Evolutionary conservation across 163 green algal genomes (phyloP), one percentile per base, ranked within the genome.

Genomic region (Scenedesmus sp.): DNA sequence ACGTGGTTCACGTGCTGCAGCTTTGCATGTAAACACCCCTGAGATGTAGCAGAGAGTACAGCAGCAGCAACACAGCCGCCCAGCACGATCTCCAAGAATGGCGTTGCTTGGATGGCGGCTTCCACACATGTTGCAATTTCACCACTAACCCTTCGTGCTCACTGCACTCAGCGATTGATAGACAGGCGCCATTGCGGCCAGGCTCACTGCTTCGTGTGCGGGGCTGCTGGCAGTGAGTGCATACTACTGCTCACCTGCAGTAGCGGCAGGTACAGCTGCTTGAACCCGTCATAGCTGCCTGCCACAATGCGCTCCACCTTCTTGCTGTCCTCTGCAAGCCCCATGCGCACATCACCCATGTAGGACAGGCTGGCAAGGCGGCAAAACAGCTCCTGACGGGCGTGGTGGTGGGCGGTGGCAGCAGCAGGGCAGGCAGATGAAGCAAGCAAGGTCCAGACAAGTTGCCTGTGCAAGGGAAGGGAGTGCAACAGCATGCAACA

Each of bases 271-370:
- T 93, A 94, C 51, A 87, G 68, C n/a, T 89, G 9, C 46, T 13
- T 44, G 80, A 93, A 93, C 43, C 18, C 43, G 12, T 37, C 24
- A 12, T 87, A 85, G 81, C 92, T 94, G 81, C 92, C 90, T 37
- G 84, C 65, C 40, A 92, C 91, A 42, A 94, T 94, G 49, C 91
- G 73, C 87, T 92, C 83, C 18, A 94, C 83, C 84, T 94, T 94
- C 51, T 40, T 83, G 59, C 78, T 90, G 91, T 94, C 91, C 85
- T 94, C 91, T 15, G 91, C 96, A 70, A 98, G 88, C 24, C 92
- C 93, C 96, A 99, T 96, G 65, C 97, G 95, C 13, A 99, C 89
- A 90, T 99, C 97, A 1, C 97, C 97, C 22, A 87, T 83, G 91
- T 99, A 99, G 65, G 94, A 97, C 37, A 99, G 89, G 22, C 89